A percentile compares a stretch with the other conserved stretches of the same genome.
phyloP scores from a whole-genome alignment of 768 basidiomycete species.

The Collybia mongolica region DNA sequence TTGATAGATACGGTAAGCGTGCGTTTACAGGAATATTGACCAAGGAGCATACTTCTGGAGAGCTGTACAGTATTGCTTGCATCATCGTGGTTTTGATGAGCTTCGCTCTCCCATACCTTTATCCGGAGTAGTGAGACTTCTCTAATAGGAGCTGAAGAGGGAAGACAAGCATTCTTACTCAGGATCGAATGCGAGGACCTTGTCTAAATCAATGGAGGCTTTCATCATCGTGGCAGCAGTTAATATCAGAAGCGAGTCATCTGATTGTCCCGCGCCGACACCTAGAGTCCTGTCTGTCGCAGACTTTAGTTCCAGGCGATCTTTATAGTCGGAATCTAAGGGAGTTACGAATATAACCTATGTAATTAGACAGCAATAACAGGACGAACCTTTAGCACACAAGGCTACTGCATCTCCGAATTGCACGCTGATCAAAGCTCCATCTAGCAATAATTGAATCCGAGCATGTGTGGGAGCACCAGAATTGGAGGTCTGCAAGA shows the following conservation, averaged over 20 bases:
- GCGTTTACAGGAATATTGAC: constrained; percentile 9
- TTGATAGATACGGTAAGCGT: neutral
- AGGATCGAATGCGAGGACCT: constrained; percentile 55
- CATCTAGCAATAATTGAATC: constrained; percentile 59
- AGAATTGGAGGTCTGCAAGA: constrained; percentile 56
- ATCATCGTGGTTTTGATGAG: constrained; percentile 80
- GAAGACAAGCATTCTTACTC: constrained; percentile 46
- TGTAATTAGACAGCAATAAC: neutral
- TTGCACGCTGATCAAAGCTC: constrained; percentile 58
- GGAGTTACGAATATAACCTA: neutral
- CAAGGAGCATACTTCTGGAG: constrained; percentile 45
- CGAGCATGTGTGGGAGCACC: constrained; percentile 73
- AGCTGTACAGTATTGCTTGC: constrained; percentile 79
- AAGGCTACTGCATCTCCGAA: constrained; percentile 79
- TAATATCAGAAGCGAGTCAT: constrained; percentile 53
- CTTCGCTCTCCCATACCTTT: constrained; percentile 60
- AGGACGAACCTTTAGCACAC: constrained; percentile 57
- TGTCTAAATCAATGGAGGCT: constrained; percentile 58
- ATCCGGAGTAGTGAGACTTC: neutral
- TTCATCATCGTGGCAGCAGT: constrained; percentile 74
- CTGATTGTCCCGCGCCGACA: constrained; percentile 54
- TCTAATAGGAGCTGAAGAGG: constrained; percentile 1
- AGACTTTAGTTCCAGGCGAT: constrained; percentile 72
- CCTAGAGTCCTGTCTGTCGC: constrained; percentile 67
- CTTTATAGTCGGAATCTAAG: constrained; percentile 67